Percentiles rank a stretch among this genome's conserved stretches.
These are phyloP conservation scores for Rhypophila decipiens DNA, from an alignment of 495 filamentous ascomycete genomes.

Conservation along the genomic window DNA sequence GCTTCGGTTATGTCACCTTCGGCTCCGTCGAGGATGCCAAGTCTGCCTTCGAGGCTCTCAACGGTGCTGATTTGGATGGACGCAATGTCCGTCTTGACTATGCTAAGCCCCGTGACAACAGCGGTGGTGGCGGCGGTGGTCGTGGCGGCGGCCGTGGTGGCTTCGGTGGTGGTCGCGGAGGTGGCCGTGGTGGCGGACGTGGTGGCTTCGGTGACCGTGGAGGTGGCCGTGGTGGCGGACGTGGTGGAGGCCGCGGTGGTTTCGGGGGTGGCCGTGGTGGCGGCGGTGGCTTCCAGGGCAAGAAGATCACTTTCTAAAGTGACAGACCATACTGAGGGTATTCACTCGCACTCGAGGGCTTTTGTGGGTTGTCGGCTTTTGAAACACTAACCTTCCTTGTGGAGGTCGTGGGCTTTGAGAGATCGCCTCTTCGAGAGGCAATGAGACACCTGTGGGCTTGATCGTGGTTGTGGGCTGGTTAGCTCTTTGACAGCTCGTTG, in stretches of 20 bases:
- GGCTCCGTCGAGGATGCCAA: constrained; percentile 78
- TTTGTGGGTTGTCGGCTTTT: constrained; percentile 49
- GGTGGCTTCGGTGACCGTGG: constrained; percentile 45
- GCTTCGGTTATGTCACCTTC: constrained; percentile 91
- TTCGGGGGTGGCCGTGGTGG: constrained; percentile 43
- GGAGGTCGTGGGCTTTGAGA: constrained; percentile 46
- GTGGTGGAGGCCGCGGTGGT: constrained; percentile 28
- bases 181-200: constrained; percentile 47
- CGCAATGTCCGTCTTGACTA: constrained; percentile 86
- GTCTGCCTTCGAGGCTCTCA: constrained; percentile 64
- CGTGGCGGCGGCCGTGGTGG: constrained; percentile 42
- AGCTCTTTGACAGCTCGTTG: constrained; percentile 37
- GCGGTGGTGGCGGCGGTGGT: constrained; percentile 45
- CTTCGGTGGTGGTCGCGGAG: constrained; percentile 41
- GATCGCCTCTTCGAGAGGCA: constrained; percentile 35
- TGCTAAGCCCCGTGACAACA: constrained; percentile 65
- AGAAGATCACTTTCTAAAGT: constrained; percentile 82
- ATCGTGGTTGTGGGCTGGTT: constrained; percentile 44
- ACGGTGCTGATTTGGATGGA: constrained; percentile 66
- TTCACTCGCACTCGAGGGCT: constrained; percentile 32
- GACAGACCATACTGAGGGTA: constrained; percentile 32
- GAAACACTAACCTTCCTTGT: constrained; percentile 28
- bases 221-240: constrained; percentile 34
- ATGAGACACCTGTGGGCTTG: constrained; percentile 42
- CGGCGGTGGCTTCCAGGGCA: constrained; percentile 68